Percentiles rank a stretch among this genome's conserved stretches.
These are phyloP conservation scores for Cytospora piceicola DNA, from an alignment of 2,329 filamentous ascomycete species.

Conservation along the genomic window DNA sequence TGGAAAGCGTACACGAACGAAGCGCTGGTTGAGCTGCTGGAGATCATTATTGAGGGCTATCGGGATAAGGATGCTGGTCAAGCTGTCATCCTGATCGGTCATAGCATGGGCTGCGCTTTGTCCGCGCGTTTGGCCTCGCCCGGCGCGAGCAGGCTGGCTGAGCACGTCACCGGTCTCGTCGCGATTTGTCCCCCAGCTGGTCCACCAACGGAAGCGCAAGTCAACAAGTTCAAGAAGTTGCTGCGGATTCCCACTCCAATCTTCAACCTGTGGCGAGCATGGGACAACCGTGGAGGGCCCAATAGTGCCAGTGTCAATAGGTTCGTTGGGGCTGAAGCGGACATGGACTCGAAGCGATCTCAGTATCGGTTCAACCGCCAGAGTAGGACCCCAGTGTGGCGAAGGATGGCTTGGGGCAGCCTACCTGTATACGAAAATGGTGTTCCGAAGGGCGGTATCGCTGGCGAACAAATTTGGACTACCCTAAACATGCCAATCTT, in stretches of 20 bases:
- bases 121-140: constrained; percentile 69
- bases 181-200: constrained; percentile 79
- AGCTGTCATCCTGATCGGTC: constrained; percentile 78
- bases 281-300: constrained; percentile 78
- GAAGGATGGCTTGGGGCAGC: constrained; percentile 76
- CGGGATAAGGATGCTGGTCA: constrained; percentile 68
- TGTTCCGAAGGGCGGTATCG: constrained; percentile 64
- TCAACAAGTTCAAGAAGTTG: constrained; percentile 56
- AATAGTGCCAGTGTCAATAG: constrained; percentile 78
- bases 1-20: constrained; percentile 82
- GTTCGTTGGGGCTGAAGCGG: constrained; percentile 71
- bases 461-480: constrained; percentile 72
- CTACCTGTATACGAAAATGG: constrained; percentile 64
- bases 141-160: constrained; percentile 56
- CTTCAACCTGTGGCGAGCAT: constrained; percentile 76
- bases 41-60: constrained; percentile 73
- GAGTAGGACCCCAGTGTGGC: constrained; percentile 80
- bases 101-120: constrained; percentile 88
- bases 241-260: constrained; percentile 71
- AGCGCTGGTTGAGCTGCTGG: constrained; percentile 75
- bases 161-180: constrained; percentile 74
- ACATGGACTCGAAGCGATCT: constrained; percentile 66
- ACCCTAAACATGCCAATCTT: constrained; percentile 74
- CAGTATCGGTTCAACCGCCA: constrained; percentile 81
- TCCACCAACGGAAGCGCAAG: constrained; percentile 59